A percentile compares a stretch with the other conserved stretches of the same genome.
Evolutionary conservation across 139 green algal genomes (phyloP).

Genomic region (Chlamydomonas eustigma): DNA sequence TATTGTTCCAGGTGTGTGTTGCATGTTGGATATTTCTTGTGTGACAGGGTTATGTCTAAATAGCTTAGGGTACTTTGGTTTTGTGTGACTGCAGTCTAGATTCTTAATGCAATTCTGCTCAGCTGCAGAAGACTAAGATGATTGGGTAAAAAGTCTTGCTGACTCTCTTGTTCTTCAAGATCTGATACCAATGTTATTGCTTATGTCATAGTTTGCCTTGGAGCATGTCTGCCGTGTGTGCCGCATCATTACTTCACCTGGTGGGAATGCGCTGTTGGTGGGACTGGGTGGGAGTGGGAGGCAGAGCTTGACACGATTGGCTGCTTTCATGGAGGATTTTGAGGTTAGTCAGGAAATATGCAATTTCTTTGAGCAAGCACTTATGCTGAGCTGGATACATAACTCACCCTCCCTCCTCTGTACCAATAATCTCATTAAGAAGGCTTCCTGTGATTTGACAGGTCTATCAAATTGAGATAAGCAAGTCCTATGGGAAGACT

Average conservation of each 20-base stretch:
- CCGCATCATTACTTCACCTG: conserved; percentile 63
- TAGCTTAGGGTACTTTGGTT: too few species aligned
- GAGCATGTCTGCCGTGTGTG: conserved; percentile 68
- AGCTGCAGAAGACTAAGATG: too few species aligned
- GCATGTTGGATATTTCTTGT: background rate
- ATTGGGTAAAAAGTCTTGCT: too few species aligned
- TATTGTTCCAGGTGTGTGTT: conserved; percentile 52
- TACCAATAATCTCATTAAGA: too few species aligned
- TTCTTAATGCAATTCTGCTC: too few species aligned
- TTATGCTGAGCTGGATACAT: conserved; percentile 13
- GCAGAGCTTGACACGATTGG: conserved; percentile 61
- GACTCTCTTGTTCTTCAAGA: too few species aligned
- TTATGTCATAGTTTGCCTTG: conserved; percentile 49
- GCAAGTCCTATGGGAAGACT: conserved; percentile 60
- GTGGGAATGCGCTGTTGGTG: conserved; percentile 72
- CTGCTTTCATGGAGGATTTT: conserved; percentile 61
- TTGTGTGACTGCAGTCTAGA: too few species aligned
- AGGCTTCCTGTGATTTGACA: conserved; percentile 12
- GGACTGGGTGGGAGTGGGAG: conserved; percentile 66
- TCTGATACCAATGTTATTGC: too few species aligned
- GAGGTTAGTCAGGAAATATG: conserved; percentile 1
- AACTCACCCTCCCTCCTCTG: too few species aligned
- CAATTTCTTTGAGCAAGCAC: background rate
- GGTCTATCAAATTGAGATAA: conserved; percentile 72
- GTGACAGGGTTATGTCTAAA: too few species aligned